Evolutionary conservation across 352 stramenopile species (phyloP).

Genomic region (Thraustochytrium sp.): DNA sequence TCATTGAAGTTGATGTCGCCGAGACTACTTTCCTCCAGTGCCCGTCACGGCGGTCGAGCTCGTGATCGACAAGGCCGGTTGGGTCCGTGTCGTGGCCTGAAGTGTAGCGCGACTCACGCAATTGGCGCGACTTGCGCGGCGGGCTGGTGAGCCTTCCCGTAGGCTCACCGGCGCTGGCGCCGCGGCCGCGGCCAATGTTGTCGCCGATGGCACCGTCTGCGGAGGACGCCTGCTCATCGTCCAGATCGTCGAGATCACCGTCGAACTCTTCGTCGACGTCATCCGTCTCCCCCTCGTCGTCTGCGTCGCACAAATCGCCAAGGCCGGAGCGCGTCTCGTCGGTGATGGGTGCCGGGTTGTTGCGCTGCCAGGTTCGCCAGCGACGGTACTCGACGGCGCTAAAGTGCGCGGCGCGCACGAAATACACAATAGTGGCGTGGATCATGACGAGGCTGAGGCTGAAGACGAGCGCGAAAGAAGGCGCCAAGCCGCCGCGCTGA

Average conservation of each 20-base stretch:
- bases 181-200: too few relatives aligned
- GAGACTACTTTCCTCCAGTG: too few relatives aligned
- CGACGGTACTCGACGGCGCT: not conserved
- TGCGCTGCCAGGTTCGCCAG: not conserved
- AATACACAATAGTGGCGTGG: not conserved
- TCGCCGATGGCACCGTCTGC: not conserved
- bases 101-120: too few relatives aligned
- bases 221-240: not conserved
- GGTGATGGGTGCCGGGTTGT: not conserved
- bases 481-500: not conserved
- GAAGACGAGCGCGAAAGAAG: not conserved
- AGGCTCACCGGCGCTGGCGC: too few relatives aligned
- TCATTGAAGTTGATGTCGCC: too few relatives aligned
- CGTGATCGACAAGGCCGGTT: too few relatives aligned
- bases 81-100: too few relatives aligned
- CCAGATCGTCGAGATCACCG: not conserved
- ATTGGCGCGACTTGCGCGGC: too few relatives aligned
- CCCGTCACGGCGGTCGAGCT: too few relatives aligned
- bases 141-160: too few relatives aligned
- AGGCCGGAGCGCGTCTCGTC: not conserved
- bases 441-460: not conserved
- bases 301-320: not conserved
- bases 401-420: not conserved
- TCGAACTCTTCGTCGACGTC: not conserved
- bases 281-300: not conserved